Conservation (phyloP, 2,329 filamentous ascomycete genomes). For the Colletotrichum sidae region DNA sequence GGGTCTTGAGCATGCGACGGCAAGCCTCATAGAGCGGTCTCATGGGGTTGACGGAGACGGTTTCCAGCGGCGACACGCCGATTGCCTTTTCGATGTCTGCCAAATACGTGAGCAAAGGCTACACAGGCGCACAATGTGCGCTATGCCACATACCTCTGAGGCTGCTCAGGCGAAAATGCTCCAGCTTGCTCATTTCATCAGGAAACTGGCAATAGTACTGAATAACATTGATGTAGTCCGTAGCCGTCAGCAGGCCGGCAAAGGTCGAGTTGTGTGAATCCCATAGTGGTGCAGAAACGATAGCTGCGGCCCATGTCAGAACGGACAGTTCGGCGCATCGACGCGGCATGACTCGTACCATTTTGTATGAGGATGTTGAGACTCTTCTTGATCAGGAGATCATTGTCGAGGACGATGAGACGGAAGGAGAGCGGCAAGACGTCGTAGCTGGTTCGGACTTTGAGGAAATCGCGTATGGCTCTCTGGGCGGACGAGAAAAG, state of each 20-base stretch:
- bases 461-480: constrained; percentile 94
- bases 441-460: constrained; percentile 96
- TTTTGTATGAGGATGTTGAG: constrained; percentile 96
- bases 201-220: constrained; percentile 99
- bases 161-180: constrained; percentile 92
- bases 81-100: constrained; percentile 95
- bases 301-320: constrained; percentile 68
- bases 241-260: constrained; percentile 92
- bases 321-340: constrained; percentile 31
- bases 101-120: constrained; percentile 26
- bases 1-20: constrained; percentile 91
- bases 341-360: constrained; percentile 64
- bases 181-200: constrained; percentile 87
- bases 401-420: constrained; percentile 94
- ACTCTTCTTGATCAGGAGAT: constrained; percentile 96
- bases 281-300: constrained; percentile 97
- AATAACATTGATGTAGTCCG: constrained; percentile 98
- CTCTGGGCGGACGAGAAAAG: constrained; percentile 64
- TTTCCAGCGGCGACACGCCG: constrained; percentile 90
- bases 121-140: neutral
- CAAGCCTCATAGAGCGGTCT: constrained; percentile 95
- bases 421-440: constrained; percentile 96
- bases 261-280: constrained; percentile 94
- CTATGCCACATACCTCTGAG: constrained; percentile 75
- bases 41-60: constrained; percentile 93